Base-by-base conservation (phyloP, 176 grass and related monocot genomes). In the Microstegium vimineum region DNA sequence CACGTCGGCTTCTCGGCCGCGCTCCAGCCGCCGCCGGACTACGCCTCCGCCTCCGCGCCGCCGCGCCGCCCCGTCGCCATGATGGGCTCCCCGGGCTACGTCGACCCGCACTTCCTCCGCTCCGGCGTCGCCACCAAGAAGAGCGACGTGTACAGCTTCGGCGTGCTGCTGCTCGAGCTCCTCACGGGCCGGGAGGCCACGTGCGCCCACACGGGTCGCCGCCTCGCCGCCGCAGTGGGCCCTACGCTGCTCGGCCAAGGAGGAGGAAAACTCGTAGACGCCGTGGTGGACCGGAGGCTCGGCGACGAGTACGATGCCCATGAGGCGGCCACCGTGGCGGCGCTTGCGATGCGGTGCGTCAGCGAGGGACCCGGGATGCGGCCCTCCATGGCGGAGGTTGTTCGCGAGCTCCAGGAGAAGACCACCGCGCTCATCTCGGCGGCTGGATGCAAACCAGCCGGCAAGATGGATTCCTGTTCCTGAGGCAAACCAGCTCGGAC, bases 11-110 rank as follows among this genome's bases (percentile, higher is more conserved):
- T 97, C 89, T 90, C 91, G 2, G 73, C 86, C 1, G 67, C 81
- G 27, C 86, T 97, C 10, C 88, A 62, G 2, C 91, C 86, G 1
- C 13, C 80, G 11, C 40, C 75, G 2, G 10, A 45, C 42, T 5
- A 47, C 45, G 2, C 4, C 45, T 6, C 36, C 36, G 36, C 36
- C 6, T 6, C 36, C 1, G 45, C 45, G 43, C 41, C 41, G 41
- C 3, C 41, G 11, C 66, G 26, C 35, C 79, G 67, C 67, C 57
- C 62, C 18, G 54, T 23, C 22, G 2, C 18, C 32, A 82, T 94
- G 77, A 80, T 94, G 78, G 91, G 94, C 2, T 97, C 91, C 33
- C 91, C 87, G 38, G 94, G 94, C 9, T 97, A 97, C 83, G 85
- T 90, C 8, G 94, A 97, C 85, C 91, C 91, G 33, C 87, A 90